These are phyloP conservation scores for Termitomyces sp. DNA, from an alignment of 768 basidiomycete species.

Conservation along the genomic window DNA sequence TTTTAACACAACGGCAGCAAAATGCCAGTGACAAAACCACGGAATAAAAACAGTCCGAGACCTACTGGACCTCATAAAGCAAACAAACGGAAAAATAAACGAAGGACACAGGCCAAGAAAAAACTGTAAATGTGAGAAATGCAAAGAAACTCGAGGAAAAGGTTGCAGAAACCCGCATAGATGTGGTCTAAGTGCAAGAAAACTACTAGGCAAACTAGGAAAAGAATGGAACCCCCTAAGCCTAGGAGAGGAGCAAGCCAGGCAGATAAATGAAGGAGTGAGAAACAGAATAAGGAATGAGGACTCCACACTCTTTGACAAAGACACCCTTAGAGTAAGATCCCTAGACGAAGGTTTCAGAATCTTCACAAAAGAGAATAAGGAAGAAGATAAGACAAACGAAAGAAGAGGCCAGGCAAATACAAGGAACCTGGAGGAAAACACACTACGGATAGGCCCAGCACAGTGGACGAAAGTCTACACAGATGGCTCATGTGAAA, in stretches of 20 bases:
- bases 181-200: background rate
- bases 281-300: too few relatives aligned
- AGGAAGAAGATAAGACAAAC: accelerated
- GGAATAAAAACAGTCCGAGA: background rate
- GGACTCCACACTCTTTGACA: too few relatives aligned
- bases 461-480: background rate
- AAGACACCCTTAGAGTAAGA: accelerated
- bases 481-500: background rate
- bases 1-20: background rate
- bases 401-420: too few relatives aligned
- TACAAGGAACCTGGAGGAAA: too few relatives aligned
- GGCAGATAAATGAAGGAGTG: too few relatives aligned
- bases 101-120: too few relatives aligned
- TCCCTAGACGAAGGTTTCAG: too few relatives aligned
- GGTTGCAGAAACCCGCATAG: background rate
- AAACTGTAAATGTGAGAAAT: background rate
- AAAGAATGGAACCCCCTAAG: background rate
- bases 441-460: too few relatives aligned
- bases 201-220: background rate
- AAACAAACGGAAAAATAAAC: too few relatives aligned
- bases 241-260: too few relatives aligned
- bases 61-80: background rate
- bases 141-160: background rate
- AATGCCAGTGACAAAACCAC: background rate
- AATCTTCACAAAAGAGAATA: too few relatives aligned